Evolutionary conservation across 768 basidiomycete species (phyloP).

Genomic region (Macrolepiota dolichaula): DNA sequence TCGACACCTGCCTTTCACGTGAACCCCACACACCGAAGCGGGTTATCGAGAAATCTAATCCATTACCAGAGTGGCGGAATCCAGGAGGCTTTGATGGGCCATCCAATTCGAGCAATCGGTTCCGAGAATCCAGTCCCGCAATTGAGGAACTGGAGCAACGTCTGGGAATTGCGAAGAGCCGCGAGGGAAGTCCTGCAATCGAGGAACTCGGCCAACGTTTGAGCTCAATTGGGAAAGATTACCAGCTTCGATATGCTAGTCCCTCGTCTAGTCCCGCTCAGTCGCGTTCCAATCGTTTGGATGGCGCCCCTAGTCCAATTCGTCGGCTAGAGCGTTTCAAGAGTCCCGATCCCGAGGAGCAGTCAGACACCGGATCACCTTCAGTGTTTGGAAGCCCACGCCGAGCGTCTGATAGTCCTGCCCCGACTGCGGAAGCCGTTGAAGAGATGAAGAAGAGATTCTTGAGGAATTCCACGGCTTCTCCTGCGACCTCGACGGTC

Average conservation of each 20-base stretch:
- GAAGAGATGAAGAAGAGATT: conserved; percentile 65
- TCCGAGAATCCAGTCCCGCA: conserved; percentile 52
- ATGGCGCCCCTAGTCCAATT: conserved; percentile 16
- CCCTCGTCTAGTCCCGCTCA: conserved; percentile 19
- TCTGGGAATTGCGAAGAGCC: conserved; percentile 50
- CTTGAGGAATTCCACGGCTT: conserved; percentile 27
- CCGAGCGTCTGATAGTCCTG: conserved; percentile 26
- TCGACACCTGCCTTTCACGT: conserved; percentile 69
- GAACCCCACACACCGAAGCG: conserved; percentile 44
- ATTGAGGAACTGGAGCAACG: conserved; percentile 64
- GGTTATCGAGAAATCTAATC: conserved; percentile 25
- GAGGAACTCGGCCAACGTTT: conserved; percentile 48
- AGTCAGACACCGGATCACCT: conserved; percentile 8
- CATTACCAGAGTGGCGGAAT: conserved; percentile 30
- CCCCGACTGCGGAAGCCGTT: conserved; percentile 46
- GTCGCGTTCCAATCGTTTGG: conserved; percentile 6
- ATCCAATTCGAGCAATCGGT: conserved; percentile 27
- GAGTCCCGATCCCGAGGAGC: conserved; percentile 5
- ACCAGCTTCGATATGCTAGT: conserved; percentile 19
- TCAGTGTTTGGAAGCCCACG: conserved; percentile 22
- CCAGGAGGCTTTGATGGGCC: conserved; percentile 42
- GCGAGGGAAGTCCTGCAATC: conserved; percentile 52
- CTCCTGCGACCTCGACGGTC: conserved; percentile 22
- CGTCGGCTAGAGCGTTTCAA: conserved; percentile 23
- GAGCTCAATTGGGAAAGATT: conserved; percentile 34